Conservation (phyloP, 768 basidiomycete species). For the Mycena rosella region DNA sequence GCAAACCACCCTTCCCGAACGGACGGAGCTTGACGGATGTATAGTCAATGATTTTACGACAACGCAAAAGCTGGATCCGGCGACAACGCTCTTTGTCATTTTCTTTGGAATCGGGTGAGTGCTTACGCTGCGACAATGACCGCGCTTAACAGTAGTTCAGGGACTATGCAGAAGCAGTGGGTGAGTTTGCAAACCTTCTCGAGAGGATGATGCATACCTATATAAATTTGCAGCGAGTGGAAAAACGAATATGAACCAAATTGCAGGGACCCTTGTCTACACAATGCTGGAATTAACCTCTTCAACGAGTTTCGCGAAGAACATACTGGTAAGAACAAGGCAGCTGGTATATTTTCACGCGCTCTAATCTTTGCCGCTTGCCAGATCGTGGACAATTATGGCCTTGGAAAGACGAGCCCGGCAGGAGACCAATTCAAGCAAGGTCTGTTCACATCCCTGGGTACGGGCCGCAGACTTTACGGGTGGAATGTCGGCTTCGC, state of each 20-base stretch:
- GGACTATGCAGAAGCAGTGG: slow-evolving; percentile 28
- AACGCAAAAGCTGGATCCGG: slow-evolving; percentile 49
- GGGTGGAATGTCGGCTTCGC: slow-evolving; percentile 53
- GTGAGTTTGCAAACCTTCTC: not conserved
- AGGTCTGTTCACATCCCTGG: slow-evolving; percentile 49
- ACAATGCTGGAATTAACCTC: slow-evolving; percentile 51
- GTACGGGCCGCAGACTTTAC: slow-evolving; percentile 39
- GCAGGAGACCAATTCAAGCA: slow-evolving; percentile 56
- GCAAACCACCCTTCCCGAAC: not conserved
- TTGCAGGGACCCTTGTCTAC: slow-evolving; percentile 49
- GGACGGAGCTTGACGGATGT: not conserved
- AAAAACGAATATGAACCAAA: slow-evolving; percentile 46
- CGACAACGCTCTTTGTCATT: slow-evolving; percentile 55
- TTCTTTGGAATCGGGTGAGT: slow-evolving; percentile 63
- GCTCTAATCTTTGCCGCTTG: not conserved
- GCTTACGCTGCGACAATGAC: not conserved
- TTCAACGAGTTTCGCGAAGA: slow-evolving; percentile 55
- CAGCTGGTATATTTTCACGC: not conserved
- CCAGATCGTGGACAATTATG: slow-evolving; percentile 53
- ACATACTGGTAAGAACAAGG: slow-evolving; percentile 51
- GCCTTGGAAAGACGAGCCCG: slow-evolving; percentile 50
- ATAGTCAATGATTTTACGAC: slow-evolving; percentile 52
- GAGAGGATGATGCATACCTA: not conserved
- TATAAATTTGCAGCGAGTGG: slow-evolving; percentile 45
- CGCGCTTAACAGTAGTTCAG: not conserved